These are phyloP conservation scores for Hypoxylon crocopeplum DNA, from an alignment of 495 filamentous ascomycete species.

Conservation along the genomic window DNA sequence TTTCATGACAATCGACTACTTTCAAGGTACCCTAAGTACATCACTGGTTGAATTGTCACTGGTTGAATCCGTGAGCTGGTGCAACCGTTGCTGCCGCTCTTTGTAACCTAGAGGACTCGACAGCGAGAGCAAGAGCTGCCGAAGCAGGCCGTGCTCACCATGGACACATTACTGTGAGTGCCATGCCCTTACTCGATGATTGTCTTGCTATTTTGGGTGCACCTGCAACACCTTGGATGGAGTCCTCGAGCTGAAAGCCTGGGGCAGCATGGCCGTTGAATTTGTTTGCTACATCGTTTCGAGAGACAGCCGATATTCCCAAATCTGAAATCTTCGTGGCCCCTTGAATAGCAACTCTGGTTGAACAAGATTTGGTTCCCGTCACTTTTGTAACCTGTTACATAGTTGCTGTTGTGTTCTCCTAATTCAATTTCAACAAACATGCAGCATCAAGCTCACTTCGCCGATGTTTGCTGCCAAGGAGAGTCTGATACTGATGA, in stretches of 20 bases:
- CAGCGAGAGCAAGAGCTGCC: constrained; percentile 6
- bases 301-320: too few species aligned
- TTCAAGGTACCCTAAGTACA: not conserved
- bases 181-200: constrained; percentile 18
- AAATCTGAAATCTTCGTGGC: too few species aligned
- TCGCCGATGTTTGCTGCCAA: constrained; percentile 16
- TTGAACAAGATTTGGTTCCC: too few species aligned
- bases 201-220: constrained; percentile 19
- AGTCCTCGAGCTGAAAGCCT: constrained; percentile 1
- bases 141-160: constrained; percentile 40
- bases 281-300: constrained; percentile 5
- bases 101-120: constrained; percentile 5
- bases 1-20: not conserved
- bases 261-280: not conserved
- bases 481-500: constrained; percentile 26
- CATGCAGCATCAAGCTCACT: constrained; percentile 16
- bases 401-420: not conserved
- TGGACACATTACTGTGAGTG: constrained; percentile 85
- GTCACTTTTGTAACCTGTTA: too few species aligned
- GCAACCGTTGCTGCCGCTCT: not conserved
- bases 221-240: not conserved
- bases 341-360: too few species aligned
- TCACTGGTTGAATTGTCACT: too few species aligned
- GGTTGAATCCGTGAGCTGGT: not conserved
- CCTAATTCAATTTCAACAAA: not conserved